These are phyloP conservation scores for Acacia acuminata DNA, from an alignment of 306 rosid species.

Conservation along the genomic window DNA sequence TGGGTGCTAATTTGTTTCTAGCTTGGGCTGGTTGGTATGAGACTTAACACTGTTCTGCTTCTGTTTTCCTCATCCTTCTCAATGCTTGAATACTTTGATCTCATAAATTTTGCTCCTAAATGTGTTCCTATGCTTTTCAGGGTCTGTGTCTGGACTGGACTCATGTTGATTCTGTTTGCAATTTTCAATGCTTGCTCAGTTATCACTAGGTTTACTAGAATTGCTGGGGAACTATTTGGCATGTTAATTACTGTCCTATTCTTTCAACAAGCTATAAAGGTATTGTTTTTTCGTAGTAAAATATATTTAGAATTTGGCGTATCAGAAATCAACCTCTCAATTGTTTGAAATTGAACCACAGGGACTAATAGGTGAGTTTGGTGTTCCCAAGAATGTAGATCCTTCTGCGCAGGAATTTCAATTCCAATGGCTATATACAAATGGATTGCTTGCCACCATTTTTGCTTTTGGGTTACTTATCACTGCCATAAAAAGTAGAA, in stretches of 20 bases:
- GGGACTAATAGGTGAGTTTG: slow-evolving; percentile 82
- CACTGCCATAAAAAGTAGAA: slow-evolving; percentile 73
- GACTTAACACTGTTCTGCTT: not conserved
- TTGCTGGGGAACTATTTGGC: slow-evolving; percentile 86
- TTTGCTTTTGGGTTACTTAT: slow-evolving; percentile 66
- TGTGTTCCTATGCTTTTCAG: slow-evolving; percentile 46
- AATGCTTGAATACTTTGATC: not conserved
- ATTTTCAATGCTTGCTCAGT: slow-evolving; percentile 72
- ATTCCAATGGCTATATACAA: slow-evolving; percentile 67
- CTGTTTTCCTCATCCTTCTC: not conserved
- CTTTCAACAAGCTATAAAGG: slow-evolving; percentile 90
- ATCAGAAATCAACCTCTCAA: slow-evolving; percentile 17
- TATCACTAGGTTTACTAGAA: slow-evolving; percentile 79
- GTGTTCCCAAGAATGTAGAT: slow-evolving; percentile 44
- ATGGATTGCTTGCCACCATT: slow-evolving; percentile 76
- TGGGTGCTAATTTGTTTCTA: slow-evolving; percentile 65
- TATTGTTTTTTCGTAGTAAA: slow-evolving; percentile 33
- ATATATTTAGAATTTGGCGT: slow-evolving; percentile 10
- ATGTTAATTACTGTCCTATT: slow-evolving; percentile 85
- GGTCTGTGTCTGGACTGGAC: slow-evolving; percentile 89
- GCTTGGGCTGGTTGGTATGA: slow-evolving; percentile 84
- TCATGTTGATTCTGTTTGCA: slow-evolving; percentile 71
- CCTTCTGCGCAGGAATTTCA: slow-evolving; percentile 45
- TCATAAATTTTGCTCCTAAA: not conserved
- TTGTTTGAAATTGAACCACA: slow-evolving; percentile 38